Base-by-base conservation (phyloP, 805 yeast species). In the Barnettozyma populi region DNA sequence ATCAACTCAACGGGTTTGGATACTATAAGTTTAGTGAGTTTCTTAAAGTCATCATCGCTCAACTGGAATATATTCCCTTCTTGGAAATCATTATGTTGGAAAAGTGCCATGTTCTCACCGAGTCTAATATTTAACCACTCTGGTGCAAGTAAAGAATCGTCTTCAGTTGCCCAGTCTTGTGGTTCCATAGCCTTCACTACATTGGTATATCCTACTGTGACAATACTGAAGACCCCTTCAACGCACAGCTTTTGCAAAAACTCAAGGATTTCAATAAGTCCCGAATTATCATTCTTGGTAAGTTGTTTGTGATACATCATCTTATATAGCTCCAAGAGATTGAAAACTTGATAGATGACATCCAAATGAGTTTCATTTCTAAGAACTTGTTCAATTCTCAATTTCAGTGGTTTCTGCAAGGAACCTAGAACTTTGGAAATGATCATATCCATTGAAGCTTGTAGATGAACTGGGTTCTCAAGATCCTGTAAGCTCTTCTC, bases 111-210 rank as follows among this genome's bases (percentile, higher is more conserved):
- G 25, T 85, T 69, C 14, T 79, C 84, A 0, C 78, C 68, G 42
- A 84, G 73, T 54, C 83, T 80, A n/a, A 79, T 83, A 43, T 76
- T 69, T 20, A 86, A 67, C 90, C 95, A 90, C 50, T 86, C 95
- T 0, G 97, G 96, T 5, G 95, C 82, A 51, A 83, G 78, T 20
- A 86, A 68, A 51, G 87, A 87, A 25, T 74, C 74, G 44, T 69
- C 60, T 40, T 61, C 60, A 16, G 74, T 51, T 14, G 58, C 66
- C 60, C 65, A 52, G 16, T 69, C 67, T 20, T 54, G 50, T 6
- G 54, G 56, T 35, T 65, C 65, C 21, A 53, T 51, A 37, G 47
- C 51, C 25, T 43, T 48, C 13, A 49, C 50, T 16, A 62, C 52
- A n/a, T 43, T 25, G 8, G 55, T 37, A 32, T 73, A 57, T 43